Evolutionary conservation across 2,329 filamentous ascomycete species (phyloP).

Genomic region (Aureobasidium mangrovei): DNA sequence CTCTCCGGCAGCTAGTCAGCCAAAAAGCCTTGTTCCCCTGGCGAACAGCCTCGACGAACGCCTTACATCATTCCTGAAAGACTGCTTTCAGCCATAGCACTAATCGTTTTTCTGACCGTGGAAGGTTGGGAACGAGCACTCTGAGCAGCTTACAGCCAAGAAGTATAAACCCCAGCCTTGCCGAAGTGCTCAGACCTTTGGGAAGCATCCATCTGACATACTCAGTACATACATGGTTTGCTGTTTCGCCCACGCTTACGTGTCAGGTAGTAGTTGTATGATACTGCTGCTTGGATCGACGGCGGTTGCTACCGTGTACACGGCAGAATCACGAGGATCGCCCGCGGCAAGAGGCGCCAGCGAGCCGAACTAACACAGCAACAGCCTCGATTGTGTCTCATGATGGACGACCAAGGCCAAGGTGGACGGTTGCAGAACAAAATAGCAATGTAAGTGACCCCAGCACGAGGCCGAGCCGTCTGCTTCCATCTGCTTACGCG

Average conservation of each 20-base stretch:
- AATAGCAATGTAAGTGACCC: conserved; percentile 10
- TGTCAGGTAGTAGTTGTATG: not conserved
- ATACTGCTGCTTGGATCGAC: not conserved
- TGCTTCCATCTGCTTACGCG: not conserved
- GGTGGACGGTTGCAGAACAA: conserved; percentile 11
- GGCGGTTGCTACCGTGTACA: not conserved
- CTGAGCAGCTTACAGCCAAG: not conserved
- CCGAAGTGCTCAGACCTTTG: not conserved
- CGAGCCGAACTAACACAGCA: not conserved
- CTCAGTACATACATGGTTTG: not conserved
- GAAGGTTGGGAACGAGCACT: not conserved
- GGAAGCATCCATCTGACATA: not conserved
- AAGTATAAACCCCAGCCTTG: not conserved
- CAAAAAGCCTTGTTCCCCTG: not conserved
- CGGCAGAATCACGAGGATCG: not conserved
- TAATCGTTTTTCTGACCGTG: not conserved
- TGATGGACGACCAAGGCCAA: not conserved
- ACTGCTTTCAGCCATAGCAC: not conserved
- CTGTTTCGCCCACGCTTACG: not conserved
- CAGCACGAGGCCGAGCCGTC: not conserved
- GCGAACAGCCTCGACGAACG: not conserved
- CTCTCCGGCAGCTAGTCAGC: not conserved
- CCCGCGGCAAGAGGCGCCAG: not conserved
- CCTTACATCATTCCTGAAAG: not conserved
- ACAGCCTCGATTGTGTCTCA: not conserved